Conservation (phyloP, 371 early-diverging fungal species). For the Mucor saturninus region DNA sequence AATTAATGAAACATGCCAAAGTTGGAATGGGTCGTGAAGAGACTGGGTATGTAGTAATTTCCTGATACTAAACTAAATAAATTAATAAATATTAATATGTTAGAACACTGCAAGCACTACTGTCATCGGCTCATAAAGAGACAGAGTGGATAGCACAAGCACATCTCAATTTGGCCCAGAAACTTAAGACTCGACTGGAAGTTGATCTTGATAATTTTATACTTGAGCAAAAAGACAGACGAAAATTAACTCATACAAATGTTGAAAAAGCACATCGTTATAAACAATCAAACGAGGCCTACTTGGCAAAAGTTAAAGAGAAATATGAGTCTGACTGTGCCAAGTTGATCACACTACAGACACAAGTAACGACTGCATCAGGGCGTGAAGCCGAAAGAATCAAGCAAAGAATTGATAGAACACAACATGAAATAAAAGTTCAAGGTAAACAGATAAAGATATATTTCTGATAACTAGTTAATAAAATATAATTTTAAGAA, state of each 20-base stretch:
- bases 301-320: conserved; percentile 62
- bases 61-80: neutral
- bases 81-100: neutral
- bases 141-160: conserved; percentile 78
- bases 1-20: conserved; percentile 78
- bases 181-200: conserved; percentile 80
- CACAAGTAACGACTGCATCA: conserved; percentile 39
- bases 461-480: neutral
- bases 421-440: conserved; percentile 40
- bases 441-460: conserved; percentile 32
- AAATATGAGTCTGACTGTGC: conserved; percentile 72
- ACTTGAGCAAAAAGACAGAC: conserved; percentile 74
- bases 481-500: conserved; percentile 40
- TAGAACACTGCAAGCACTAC: conserved; percentile 68
- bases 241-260: conserved; percentile 55
- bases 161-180: conserved; percentile 78
- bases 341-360: conserved; percentile 41
- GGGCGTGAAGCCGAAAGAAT: conserved; percentile 42
- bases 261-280: conserved; percentile 62
- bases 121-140: conserved; percentile 78
- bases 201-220: conserved; percentile 78
- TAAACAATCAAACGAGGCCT: conserved; percentile 46
- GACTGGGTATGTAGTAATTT: conserved; percentile 64
- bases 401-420: conserved; percentile 38
- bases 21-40: conserved; percentile 84